Base-by-base conservation (phyloP, 495 filamentous ascomycete genomes). In the Glarea lozoyensis region DNA sequence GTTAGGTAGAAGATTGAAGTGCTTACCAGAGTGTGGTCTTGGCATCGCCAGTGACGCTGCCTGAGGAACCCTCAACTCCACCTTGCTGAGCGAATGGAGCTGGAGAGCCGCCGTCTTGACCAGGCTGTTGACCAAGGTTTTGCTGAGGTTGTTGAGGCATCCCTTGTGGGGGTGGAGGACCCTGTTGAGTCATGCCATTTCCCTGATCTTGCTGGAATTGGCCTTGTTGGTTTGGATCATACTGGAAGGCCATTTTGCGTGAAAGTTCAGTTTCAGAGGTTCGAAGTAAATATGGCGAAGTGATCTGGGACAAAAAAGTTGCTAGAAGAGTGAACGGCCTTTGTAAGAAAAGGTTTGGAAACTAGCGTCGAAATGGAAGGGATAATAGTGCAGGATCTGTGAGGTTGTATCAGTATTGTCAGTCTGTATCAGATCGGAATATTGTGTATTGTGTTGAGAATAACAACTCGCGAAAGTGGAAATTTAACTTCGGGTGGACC, bases 1-100 rank as follows among this genome's bases (percentile, higher is more conserved):
- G 17, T n/a, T n/a, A 4, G 5, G n/a, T 10, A 9, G 10, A 22
- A n/a, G 5, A 16, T 30, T 2, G 45, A 67, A n/a, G n/a, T n/a
- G n/a, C 81, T 50, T 72, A 87, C 84, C 84, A 89, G 48, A 89
- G 75, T 21, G 84, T 89, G 23, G 84, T 89, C 75, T 89, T 89
- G 40, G 71, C 72, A 50, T 84, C 81, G 20, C 50, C 59, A 44
- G 70, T 64, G 45, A 70, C 71, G 45, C 69, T 73, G 40, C 66
- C 68, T 53, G 60, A 64, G 27, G 58, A 59, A 42, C 59, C 60
- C 18, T 56, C 56, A 44, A 51, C 47, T 13, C 54, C 53, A 35
- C 49, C 50, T 49, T 57, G 54, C 21, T 54, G 50, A 21, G 49
- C 45, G 36, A 57, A 57, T 2, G 54, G 50, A 35, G 62, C 64